Evolutionary conservation across 805 yeast species (phyloP).

Genomic region (Ogataea philodendri): DNA sequence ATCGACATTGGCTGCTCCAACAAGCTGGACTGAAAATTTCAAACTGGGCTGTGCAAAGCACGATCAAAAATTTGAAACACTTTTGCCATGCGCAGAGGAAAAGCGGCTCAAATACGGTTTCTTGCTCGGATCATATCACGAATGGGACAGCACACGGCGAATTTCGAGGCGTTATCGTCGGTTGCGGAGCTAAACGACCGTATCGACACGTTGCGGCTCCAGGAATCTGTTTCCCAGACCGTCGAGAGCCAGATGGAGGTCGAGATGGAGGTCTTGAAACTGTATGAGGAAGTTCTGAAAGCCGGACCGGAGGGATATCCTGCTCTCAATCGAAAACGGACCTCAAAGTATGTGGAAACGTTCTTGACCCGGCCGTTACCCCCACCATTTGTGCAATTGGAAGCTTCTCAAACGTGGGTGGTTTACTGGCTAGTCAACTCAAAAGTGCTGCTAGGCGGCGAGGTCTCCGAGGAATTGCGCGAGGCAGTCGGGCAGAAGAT

Average conservation of each 20-base stretch:
- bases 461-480: conserved; percentile 16
- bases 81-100: conserved; percentile 1
- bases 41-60: conserved; percentile 5
- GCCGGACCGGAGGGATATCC: conserved; percentile 34
- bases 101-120: conserved; percentile 9
- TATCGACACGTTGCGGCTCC: conserved; percentile 12
- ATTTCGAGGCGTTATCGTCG: conserved; percentile 26
- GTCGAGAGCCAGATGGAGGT: conserved; percentile 39
- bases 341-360: conserved; percentile 42
- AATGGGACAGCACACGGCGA: conserved; percentile 10
- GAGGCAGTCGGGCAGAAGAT: conserved; percentile 32
- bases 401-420: conserved; percentile 93
- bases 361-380: conserved; percentile 49
- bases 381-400: conserved; percentile 50
- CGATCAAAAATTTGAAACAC: conserved; percentile 8
- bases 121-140: conserved; percentile 4
- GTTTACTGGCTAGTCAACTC: conserved; percentile 78
- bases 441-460: conserved; percentile 40
- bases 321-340: conserved; percentile 33
- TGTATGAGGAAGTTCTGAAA: conserved; percentile 33
- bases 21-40: not conserved
- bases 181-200: conserved; percentile 23
- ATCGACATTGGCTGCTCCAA: conserved; percentile 8
- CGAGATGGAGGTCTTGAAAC: conserved; percentile 33
- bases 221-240: conserved; percentile 35